Base-by-base conservation (phyloP, 2,329 filamentous ascomycete species). In the Aureobasidium namibiae region DNA sequence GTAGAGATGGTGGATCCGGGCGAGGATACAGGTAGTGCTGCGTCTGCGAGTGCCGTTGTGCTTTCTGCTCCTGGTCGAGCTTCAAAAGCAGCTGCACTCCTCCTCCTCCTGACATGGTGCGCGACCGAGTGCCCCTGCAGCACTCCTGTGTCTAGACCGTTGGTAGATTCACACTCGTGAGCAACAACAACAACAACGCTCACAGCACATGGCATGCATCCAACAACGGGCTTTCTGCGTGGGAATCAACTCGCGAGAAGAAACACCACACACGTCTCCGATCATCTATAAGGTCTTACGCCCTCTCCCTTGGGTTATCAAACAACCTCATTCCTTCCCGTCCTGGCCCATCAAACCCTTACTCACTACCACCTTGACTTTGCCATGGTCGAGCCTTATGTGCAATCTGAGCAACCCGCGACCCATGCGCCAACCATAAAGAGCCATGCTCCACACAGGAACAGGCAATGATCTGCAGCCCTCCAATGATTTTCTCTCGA, bases 81-180 rank as follows among this genome's bases (percentile, higher is more conserved):
- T 45, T 39, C 54, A 57, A 33, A 16, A 57, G 31, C 42, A 57
- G 18, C 9, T 48, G 41, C 5, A 57, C 33, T n/a, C n/a, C 26
- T 31, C 54, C 54, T 57, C 54, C 54, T 38, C 42, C 54, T 16
- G 54, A 18, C 54, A 57, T 57, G 31, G n/a, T n/a, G n/a, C n/a
- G n/a, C n/a, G n/a, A n/a, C 31, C 31, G n/a, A 13, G 18, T 41
- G n/a, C 52, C 39, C 52, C 52, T 56, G 21, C 49, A n/a, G n/a
- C 41, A 34, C 49, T 53, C 26, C 29, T 7, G 3, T 33, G 31
- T 38, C 24, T 26, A 44, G 38, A 38, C 52, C 54, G 54, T 57
- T 57, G 24, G 21, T 44, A 9, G 29, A 18, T 24, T 24, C 24
- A 39, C 49, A 21, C 45, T 33, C 18, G 10, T 38, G 16, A 33